phyloP scores from a whole-genome alignment of 2,329 filamentous ascomycete species.

The Fusarium sp. region DNA sequence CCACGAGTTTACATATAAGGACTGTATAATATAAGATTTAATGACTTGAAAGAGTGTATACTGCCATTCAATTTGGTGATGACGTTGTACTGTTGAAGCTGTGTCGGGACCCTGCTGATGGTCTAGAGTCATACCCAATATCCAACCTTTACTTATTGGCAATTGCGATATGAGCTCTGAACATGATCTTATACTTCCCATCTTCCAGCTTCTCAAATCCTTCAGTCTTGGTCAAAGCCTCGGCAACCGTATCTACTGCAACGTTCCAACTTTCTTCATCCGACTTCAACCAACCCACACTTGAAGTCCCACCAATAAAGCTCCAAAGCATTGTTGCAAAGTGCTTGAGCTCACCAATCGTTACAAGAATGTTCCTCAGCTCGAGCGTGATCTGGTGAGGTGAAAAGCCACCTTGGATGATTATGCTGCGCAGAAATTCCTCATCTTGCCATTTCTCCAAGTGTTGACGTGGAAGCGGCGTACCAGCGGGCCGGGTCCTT shows the following conservation, averaged over 20 bases:
- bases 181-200: constrained; percentile 7
- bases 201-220: not conserved
- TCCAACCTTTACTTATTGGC: not conserved
- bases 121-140: rapidly evolving
- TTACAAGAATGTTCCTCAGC: not conserved
- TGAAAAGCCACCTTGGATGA: not conserved
- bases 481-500: constrained; percentile 2
- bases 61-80: not conserved
- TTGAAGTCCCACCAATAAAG: constrained; percentile 10
- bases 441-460: constrained; percentile 17
- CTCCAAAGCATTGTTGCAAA: constrained; percentile 23
- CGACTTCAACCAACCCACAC: constrained; percentile 14
- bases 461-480: not conserved
- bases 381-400: rapidly evolving
- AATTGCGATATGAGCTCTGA: constrained; percentile 9
- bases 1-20: not conserved
- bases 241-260: not conserved
- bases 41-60: not conserved
- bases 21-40: not conserved
- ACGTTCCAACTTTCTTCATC: constrained; percentile 20
- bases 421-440: rapidly evolving
- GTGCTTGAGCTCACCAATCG: not conserved
- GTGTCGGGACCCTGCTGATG: rapidly evolving
- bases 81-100: rapidly evolving
- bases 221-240: not conserved